These are phyloP conservation scores for Cryphonectria nitschkei DNA, from an alignment of 2,329 filamentous ascomycete genomes.

Conservation along the genomic window DNA sequence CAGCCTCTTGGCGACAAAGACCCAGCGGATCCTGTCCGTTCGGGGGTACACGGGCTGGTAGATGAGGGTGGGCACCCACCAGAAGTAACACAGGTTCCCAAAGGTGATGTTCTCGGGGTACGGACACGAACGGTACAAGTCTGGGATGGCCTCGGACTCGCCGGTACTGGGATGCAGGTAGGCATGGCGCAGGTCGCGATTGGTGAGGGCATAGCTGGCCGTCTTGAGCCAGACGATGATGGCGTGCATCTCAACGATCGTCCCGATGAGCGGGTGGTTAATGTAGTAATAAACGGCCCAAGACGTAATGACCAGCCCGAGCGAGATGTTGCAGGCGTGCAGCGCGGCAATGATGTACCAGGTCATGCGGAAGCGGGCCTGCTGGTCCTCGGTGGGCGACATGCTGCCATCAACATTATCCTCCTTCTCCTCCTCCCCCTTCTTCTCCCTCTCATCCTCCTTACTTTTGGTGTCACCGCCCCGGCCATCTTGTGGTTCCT, in stretches of 20 bases:
- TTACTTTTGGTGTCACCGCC: constrained; percentile 56
- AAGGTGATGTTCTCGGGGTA: constrained; percentile 93
- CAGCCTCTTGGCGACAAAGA: constrained; percentile 82
- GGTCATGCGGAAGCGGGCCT: constrained; percentile 69
- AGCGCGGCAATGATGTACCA: constrained; percentile 82
- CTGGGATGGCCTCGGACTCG: constrained; percentile 72
- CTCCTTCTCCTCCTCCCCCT: constrained; percentile 34
- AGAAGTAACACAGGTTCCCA: constrained; percentile 88
- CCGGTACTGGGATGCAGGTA: constrained; percentile 75
- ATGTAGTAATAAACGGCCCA: constrained; percentile 88
- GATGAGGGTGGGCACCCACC: constrained; percentile 94
- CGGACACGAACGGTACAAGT: constrained; percentile 79
- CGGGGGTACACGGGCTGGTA: constrained; percentile 97
- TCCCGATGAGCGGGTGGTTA: constrained; percentile 91
- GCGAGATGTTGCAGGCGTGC: constrained; percentile 81
- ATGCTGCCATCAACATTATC: constrained; percentile 47
- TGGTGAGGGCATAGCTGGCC: constrained; percentile 94
- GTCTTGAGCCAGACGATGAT: constrained; percentile 97
- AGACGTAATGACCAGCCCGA: constrained; percentile 80
- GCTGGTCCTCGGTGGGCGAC: constrained; percentile 63
- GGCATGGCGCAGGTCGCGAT: constrained; percentile 90
- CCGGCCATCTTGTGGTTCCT: neutral
- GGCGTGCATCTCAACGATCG: constrained; percentile 85
- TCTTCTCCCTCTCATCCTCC: neutral
- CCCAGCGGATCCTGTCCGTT: constrained; percentile 79